These are phyloP conservation scores for Penicillium daleae DNA, from an alignment of 495 filamentous ascomycete genomes.

Conservation along the genomic window DNA sequence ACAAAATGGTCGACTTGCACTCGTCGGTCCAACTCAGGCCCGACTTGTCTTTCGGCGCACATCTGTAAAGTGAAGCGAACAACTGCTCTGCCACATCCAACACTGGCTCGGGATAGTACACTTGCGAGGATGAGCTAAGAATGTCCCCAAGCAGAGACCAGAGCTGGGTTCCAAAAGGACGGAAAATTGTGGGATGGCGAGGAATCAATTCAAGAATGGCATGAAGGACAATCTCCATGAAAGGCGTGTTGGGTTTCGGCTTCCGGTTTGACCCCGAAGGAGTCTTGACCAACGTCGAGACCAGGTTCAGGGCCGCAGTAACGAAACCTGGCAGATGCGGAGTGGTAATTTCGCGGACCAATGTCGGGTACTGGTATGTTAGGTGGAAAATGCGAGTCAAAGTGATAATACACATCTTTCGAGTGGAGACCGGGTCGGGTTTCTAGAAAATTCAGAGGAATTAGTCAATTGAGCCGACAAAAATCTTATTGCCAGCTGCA, in stretches of 20 bases:
- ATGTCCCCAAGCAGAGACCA: conserved; percentile 58
- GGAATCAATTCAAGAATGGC: conserved; percentile 70
- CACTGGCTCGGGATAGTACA: conserved; percentile 51
- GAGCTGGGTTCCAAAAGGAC: conserved; percentile 72
- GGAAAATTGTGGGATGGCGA: conserved; percentile 76
- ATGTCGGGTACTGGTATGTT: conserved; percentile 76
- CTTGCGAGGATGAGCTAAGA: conserved; percentile 34
- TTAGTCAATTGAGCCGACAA: conserved; percentile 12
- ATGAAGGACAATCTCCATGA: conserved; percentile 65
- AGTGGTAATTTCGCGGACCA: conserved; percentile 86
- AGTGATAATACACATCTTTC: conserved; percentile 73
- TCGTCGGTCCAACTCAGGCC: conserved; percentile 73
- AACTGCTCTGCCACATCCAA: conserved; percentile 60
- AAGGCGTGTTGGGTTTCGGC: conserved; percentile 45
- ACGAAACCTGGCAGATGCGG: conserved; percentile 77
- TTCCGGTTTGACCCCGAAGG: conserved; percentile 47
- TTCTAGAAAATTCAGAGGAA: conserved; percentile 52
- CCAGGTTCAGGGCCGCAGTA: conserved; percentile 69
- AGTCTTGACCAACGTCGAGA: conserved; percentile 48
- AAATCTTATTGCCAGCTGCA: conserved; percentile 1
- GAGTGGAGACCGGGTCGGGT: conserved; percentile 70
- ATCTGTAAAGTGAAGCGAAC: conserved; percentile 70
- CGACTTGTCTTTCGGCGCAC: conserved; percentile 72
- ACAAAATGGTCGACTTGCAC: conserved; percentile 59
- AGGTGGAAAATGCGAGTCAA: conserved; percentile 80